A percentile compares a stretch with the other conserved stretches of the same genome.
These are phyloP conservation scores for Annulohypoxylon nitens DNA, from an alignment of 495 filamentous ascomycete genomes.

Conservation along the genomic window DNA sequence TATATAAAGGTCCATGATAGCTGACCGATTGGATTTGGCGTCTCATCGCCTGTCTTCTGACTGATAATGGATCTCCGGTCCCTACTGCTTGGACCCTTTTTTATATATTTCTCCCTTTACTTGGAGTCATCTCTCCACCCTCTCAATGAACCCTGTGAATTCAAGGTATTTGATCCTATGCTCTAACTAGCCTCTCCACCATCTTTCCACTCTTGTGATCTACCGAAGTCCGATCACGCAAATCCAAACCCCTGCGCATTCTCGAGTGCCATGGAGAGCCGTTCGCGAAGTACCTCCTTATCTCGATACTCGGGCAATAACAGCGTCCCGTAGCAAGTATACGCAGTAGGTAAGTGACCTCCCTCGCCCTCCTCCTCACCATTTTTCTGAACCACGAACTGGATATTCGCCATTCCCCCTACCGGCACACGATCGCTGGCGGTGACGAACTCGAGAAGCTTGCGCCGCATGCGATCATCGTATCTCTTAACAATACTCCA, in stretches of 20 bases:
- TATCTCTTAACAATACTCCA: constrained; percentile 82
- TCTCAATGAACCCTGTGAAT: background rate
- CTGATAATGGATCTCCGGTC: background rate
- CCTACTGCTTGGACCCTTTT: background rate
- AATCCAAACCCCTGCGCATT: constrained; percentile 95
- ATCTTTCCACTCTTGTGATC: background rate
- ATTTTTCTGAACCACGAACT: constrained; percentile 86
- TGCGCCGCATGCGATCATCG: constrained; percentile 74
- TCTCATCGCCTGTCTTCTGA: background rate
- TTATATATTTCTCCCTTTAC: background rate
- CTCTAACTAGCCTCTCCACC: background rate
- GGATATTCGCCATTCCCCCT: constrained; percentile 80
- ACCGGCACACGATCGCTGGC: constrained; percentile 91
- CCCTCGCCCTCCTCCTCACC: constrained; percentile 70
- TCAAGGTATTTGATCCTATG: background rate
- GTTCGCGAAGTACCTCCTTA: constrained; percentile 75
- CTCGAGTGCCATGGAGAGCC: constrained; percentile 83
- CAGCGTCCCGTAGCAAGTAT: constrained; percentile 91
- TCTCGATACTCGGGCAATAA: constrained; percentile 84
- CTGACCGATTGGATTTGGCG: background rate
- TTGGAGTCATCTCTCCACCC: background rate
- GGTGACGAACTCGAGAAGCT: constrained; percentile 93
- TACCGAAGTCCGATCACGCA: constrained; percentile 47
- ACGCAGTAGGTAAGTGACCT: constrained; percentile 77
- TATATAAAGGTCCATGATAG: background rate